Evolutionary conservation across 2,329 filamentous ascomycete genomes (phyloP).

Genomic region (Cercospora nicotianae): DNA sequence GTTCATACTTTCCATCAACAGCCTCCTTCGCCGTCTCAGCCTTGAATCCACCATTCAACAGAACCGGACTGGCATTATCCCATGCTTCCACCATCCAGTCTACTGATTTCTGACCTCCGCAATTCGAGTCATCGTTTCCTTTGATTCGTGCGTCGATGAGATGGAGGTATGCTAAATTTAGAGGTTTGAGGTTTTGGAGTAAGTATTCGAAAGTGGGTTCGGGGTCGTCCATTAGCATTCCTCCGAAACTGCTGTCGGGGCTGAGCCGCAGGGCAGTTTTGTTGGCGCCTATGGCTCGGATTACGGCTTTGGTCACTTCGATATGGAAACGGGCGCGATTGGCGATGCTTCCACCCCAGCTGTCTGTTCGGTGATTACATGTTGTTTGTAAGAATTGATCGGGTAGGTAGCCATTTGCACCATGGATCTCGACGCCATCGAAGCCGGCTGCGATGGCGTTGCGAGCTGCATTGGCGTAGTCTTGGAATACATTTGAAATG

Average conservation of each 20-base stretch:
- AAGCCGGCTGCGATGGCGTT: slow-evolving; percentile 59
- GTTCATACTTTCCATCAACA: slow-evolving; percentile 38
- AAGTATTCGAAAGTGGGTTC: slow-evolving; percentile 62
- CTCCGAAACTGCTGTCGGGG: slow-evolving; percentile 61
- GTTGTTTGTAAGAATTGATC: slow-evolving; percentile 56
- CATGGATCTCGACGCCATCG: slow-evolving; percentile 54
- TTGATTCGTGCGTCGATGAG: slow-evolving; percentile 59
- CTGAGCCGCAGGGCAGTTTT: slow-evolving; percentile 56
- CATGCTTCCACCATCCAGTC: slow-evolving; percentile 50
- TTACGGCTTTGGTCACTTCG: slow-evolving; percentile 53
- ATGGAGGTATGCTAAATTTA: slow-evolving; percentile 61
- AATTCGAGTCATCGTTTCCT: slow-evolving; percentile 43
- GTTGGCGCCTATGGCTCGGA: slow-evolving; percentile 48
- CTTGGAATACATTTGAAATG: slow-evolving; percentile 42
- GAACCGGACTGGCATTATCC: slow-evolving; percentile 47
- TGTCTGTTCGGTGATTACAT: slow-evolving; percentile 52
- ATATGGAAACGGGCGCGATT: slow-evolving; percentile 58
- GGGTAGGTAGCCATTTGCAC: slow-evolving; percentile 54
- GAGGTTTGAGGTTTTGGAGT: slow-evolving; percentile 48
- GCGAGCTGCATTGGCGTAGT: slow-evolving; percentile 49
- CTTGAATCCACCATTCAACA: slow-evolving; percentile 49
- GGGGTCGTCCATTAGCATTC: slow-evolving; percentile 62
- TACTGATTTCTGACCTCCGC: slow-evolving; percentile 38
- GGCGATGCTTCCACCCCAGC: slow-evolving; percentile 53
- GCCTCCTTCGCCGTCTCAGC: slow-evolving; percentile 40